phyloP scores from a whole-genome alignment of 768 basidiomycete species.

The Russula dissimulans region DNA sequence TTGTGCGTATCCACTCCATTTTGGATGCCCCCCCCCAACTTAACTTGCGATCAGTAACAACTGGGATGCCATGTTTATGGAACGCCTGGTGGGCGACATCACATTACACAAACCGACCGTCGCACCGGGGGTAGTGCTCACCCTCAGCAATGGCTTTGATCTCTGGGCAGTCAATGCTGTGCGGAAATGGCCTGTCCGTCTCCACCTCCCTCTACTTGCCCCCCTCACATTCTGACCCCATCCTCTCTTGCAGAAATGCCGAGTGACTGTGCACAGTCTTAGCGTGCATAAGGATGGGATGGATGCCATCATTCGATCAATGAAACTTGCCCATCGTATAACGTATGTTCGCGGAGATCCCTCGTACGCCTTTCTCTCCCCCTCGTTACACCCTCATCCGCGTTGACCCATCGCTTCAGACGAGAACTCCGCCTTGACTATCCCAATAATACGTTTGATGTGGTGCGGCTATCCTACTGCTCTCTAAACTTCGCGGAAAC shows the following conservation, averaged over 20 bases:
- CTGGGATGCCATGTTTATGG: slow-evolving; percentile 63
- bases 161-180: slow-evolving; percentile 66
- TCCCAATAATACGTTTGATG: slow-evolving; percentile 12
- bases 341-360: slow-evolving; percentile 9
- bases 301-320: background rate
- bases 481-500: slow-evolving; percentile 17
- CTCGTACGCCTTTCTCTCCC: background rate
- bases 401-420: background rate
- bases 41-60: slow-evolving; percentile 39
- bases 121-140: slow-evolving; percentile 47
- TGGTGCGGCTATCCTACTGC: slow-evolving; percentile 17
- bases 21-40: no score
- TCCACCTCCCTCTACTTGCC: background rate
- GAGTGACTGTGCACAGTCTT: slow-evolving; percentile 8
- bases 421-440: background rate
- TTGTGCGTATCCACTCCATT: background rate
- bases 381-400: background rate
- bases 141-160: slow-evolving; percentile 65
- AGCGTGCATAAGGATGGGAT: slow-evolving; percentile 3
- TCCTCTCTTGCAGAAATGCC: slow-evolving; percentile 1
- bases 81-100: slow-evolving; percentile 37
- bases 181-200: slow-evolving; percentile 51
- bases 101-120: slow-evolving; percentile 46
- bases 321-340: slow-evolving; percentile 5
- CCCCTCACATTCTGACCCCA: background rate